Conservation (phyloP, 2,329 filamentous ascomycete genomes). For the Endoconidiophora laricicola region DNA sequence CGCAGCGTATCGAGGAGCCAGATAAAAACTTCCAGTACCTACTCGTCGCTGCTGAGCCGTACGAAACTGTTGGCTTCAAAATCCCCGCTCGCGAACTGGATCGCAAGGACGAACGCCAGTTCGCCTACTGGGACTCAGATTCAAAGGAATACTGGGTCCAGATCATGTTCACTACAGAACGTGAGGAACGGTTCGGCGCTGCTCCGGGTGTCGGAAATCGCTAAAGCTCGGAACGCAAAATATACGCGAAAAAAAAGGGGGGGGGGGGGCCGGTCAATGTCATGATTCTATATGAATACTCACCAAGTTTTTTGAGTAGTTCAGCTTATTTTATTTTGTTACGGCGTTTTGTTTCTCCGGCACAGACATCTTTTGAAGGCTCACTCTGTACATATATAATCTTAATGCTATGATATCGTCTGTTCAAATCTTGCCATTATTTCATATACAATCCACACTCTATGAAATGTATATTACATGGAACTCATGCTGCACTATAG, state of each 20-base stretch:
- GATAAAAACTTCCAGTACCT: conserved; percentile 93
- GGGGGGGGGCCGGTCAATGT: background rate
- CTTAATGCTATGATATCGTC: too few relatives aligned
- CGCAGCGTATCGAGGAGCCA: conserved; percentile 87
- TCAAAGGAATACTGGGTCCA: conserved; percentile 96
- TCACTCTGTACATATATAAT: too few relatives aligned
- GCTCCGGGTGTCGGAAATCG: conserved; percentile 41
- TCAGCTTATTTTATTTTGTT: background rate
- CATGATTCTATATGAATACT: background rate
- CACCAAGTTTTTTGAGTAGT: background rate
- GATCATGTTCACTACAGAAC: conserved; percentile 95
- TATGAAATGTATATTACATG: too few relatives aligned
- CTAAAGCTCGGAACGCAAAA: conserved; percentile 15
- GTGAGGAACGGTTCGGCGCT: conserved; percentile 71
- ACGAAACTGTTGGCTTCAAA: conserved; percentile 96
- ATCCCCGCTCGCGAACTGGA: conserved; percentile 87
- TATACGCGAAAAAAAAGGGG: conserved; percentile 8
- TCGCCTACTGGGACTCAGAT: conserved; percentile 90
- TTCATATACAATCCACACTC: too few relatives aligned
- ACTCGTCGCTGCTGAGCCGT: conserved; percentile 87
- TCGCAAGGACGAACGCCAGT: conserved; percentile 71
- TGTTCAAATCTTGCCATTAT: too few relatives aligned
- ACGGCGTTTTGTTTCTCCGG: background rate
- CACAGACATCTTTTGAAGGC: too few relatives aligned
- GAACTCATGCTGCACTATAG: too few relatives aligned